phyloP scores from a whole-genome alignment of 176 grass and related monocot species.

The Poa pratensis region DNA sequence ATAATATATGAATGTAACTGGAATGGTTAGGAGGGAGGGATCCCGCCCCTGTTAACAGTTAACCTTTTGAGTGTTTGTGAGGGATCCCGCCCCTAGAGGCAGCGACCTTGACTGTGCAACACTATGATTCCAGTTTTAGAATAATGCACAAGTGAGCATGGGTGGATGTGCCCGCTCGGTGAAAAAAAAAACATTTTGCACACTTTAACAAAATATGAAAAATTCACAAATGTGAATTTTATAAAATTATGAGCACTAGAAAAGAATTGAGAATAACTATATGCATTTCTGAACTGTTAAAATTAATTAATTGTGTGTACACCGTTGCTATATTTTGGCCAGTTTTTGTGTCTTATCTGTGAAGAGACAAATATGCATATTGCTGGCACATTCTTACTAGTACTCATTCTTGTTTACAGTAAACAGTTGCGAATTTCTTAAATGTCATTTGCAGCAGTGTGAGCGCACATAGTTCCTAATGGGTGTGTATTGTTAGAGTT shows the following conservation, averaged over 20 bases:
- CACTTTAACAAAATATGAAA: neutral
- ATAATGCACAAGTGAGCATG: neutral
- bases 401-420: too few relatives aligned
- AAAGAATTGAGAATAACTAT: neutral
- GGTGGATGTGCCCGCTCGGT: neutral
- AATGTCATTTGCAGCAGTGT: too few relatives aligned
- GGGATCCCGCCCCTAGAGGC: slow-evolving; percentile 9
- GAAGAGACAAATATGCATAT: neutral
- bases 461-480: too few relatives aligned
- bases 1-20: neutral
- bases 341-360: neutral
- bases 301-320: neutral
- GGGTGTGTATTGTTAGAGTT: too few relatives aligned
- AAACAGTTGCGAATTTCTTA: too few relatives aligned
- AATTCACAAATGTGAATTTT: neutral
- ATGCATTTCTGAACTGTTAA: neutral
- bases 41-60: neutral
- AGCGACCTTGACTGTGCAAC: neutral
- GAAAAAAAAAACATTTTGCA: neutral
- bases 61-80: neutral
- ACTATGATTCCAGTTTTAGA: neutral
- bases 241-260: neutral
- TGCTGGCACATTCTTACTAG: too few relatives aligned
- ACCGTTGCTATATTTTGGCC: neutral
- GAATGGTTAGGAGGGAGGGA: neutral